Evolutionary conservation across 169 alveolate genomes (phyloP).

Genomic region (Plasmodium ovale): DNA sequence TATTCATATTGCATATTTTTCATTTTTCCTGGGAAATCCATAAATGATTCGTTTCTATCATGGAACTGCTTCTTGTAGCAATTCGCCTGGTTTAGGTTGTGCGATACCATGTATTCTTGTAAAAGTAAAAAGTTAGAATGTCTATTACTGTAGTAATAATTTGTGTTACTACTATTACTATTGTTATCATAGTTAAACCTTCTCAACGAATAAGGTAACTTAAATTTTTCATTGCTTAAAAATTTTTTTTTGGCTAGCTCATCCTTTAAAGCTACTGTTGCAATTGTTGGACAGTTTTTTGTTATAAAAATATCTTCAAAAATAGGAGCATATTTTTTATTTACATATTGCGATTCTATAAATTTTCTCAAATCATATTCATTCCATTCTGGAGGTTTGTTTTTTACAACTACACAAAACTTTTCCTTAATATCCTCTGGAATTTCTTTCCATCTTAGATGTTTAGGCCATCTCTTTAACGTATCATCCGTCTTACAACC

Average conservation of each 20-base stretch:
- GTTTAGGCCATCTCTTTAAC: conserved; percentile 19
- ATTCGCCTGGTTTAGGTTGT: not conserved
- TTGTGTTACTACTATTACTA: not conserved
- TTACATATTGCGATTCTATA: conserved; percentile 30
- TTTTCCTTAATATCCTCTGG: conserved; percentile 29
- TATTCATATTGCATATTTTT: not conserved
- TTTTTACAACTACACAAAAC: conserved; percentile 38
- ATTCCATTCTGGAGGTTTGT: conserved; percentile 51
- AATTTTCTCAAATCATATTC: conserved; percentile 32
- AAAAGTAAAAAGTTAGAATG: conserved; percentile 22
- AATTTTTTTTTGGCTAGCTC: conserved; percentile 7
- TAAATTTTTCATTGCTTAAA: conserved; percentile 16
- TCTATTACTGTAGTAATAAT: conserved; percentile 4
- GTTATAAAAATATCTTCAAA: conserved; percentile 48
- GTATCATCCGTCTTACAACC: not conserved
- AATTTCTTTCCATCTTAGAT: conserved; percentile 42
- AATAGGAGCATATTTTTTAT: not conserved
- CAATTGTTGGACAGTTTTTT: conserved; percentile 44
- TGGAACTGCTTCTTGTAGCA: not conserved
- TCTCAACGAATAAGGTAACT: conserved; percentile 10
- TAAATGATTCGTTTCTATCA: conserved; percentile 7
- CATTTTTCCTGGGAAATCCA: not conserved
- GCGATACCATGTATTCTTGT: conserved; percentile 18
- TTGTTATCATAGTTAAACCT: not conserved
- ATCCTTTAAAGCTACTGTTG: conserved; percentile 42